phyloP scores from a whole-genome alignment of 1,284 basidiomycete genomes.

The Spongispora temasekensis region DNA sequence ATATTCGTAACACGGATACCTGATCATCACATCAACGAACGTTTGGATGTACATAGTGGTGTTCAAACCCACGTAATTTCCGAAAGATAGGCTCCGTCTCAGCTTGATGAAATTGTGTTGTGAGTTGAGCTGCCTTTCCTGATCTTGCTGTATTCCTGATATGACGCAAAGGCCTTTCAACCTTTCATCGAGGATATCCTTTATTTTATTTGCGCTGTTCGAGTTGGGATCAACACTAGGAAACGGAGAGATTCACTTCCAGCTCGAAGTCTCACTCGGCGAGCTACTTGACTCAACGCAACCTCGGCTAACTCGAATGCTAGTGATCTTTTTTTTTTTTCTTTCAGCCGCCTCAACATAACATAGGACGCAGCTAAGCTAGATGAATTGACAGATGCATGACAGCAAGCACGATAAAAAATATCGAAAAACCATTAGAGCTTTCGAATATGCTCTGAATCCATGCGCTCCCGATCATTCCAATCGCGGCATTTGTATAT shows the following conservation, averaged over 20 bases:
- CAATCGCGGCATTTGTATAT: neutral
- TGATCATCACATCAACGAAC: too few species aligned
- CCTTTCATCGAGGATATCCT: neutral
- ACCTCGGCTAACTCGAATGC: neutral
- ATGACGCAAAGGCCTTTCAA: neutral
- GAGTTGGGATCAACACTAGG: neutral
- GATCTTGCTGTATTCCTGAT: neutral
- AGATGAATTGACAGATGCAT: neutral
- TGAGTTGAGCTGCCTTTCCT: neutral
- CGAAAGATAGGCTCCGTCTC: too few species aligned
- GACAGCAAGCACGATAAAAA: neutral
- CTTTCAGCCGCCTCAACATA: neutral
- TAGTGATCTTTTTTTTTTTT: neutral
- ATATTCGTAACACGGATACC: too few species aligned
- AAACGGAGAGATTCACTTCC: neutral
- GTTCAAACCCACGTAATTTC: too few species aligned
- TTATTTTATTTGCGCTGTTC: neutral
- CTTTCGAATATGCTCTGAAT: neutral
- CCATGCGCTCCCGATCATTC: neutral
- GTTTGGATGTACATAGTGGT: too few species aligned
- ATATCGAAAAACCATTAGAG: neutral
- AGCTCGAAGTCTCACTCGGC: neutral
- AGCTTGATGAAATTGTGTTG: neutral
- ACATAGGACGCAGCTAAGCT: too few species aligned
- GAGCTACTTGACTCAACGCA: constrained; percentile 1